Evolutionary conservation across 202 grass and related monocot genomes (phyloP).

Genomic region (Schoenoplectus tabernaemontani): DNA sequence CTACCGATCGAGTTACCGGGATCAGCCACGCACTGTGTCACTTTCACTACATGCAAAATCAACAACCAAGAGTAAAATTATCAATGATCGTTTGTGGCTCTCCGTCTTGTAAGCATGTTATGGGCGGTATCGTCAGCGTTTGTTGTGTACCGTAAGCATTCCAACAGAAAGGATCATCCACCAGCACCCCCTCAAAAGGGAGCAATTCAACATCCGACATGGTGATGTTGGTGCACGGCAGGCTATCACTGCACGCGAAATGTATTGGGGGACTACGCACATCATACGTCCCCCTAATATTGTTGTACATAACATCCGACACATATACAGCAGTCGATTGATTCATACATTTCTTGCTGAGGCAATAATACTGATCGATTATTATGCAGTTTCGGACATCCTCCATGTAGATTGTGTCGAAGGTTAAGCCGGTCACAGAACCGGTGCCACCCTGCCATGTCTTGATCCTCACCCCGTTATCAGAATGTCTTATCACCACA

Average conservation of each 20-base stretch:
- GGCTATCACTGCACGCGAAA: constrained; percentile 80
- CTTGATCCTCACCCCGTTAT: constrained; percentile 85
- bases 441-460: constrained; percentile 91
- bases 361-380: constrained; percentile 90
- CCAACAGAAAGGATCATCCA: constrained; percentile 89
- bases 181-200: constrained; percentile 48
- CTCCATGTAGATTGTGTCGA: constrained; percentile 59
- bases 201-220: constrained; percentile 82
- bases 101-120: constrained; percentile 65
- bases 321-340: constrained; percentile 67
- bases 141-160: constrained; percentile 63
- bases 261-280: constrained; percentile 63
- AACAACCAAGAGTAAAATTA: not conserved
- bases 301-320: constrained; percentile 54
- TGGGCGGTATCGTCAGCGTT: constrained; percentile 67
- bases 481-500: constrained; percentile 70
- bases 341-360: constrained; percentile 69
- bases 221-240: constrained; percentile 91
- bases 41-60: not conserved
- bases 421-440: constrained; percentile 45
- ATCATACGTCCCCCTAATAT: constrained; percentile 67
- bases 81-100: constrained; percentile 44
- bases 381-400: constrained; percentile 90
- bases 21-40: not conserved
- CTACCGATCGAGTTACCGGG: constrained; percentile 13